Evolutionary conservation across 1,284 basidiomycete genomes (phyloP), one percentile per base, ranked within the genome.

Genomic region (Leccinum solheimii): DNA sequence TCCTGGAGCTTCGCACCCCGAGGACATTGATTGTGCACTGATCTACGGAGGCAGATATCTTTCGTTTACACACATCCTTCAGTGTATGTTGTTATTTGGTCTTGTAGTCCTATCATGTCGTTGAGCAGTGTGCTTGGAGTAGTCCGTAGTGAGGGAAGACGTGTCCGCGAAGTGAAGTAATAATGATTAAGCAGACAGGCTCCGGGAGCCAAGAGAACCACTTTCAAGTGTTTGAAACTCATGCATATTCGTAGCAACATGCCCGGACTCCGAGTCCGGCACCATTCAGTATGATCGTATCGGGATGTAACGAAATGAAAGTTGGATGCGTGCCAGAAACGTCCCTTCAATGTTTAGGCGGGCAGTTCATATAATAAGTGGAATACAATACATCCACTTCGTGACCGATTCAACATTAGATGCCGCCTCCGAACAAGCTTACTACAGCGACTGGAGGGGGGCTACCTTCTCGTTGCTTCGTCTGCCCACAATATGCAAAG

Each of bases 401-500:
- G n/a, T 49, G 23, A 54, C 27, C 6, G 23, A 51, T 23, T 30
- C 16, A 32, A 53, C 36, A 45, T 61, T 38, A 73, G 61, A 80
- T 76, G 3, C 80, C 81, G n/a, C 80, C 79, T 34, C 88, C 88
- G 67, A 90, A 91, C 63, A 90, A 74, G 68, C 88, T 88, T 57
- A 91, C 79, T 43, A 87, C 81, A 7, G 87, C 86, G 1, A 81
- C 78, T n/a, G 87, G 82, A 14, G 83, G 80, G 32, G 86, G 83
- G 3, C 79, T 81, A 23, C 82, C 86, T 73, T 90, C 87, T 58
- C 81, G 81, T 55, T 77, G 69, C 65, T 84, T 86, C 4, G 84
- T 87, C 68, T 90, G 87, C 4, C 89, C 90, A 68, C 90, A 91
- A 67, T 90, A 92, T 2, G 90, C 90, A 60, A 91, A 83, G 6